phyloP scores from a whole-genome alignment of 257 asterid genomes.

The Nicotiana benthamiana region DNA sequence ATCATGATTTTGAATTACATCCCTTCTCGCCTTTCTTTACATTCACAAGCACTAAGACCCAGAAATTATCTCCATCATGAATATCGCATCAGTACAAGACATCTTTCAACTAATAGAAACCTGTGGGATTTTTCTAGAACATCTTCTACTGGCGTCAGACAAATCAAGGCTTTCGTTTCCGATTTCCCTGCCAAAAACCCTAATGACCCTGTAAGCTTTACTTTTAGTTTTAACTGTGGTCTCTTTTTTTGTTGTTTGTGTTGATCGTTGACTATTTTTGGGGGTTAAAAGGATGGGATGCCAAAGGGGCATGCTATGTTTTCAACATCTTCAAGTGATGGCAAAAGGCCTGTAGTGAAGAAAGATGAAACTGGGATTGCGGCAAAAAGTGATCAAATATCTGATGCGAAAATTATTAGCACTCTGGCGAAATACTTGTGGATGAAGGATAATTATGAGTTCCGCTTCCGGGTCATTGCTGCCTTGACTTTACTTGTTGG shows the following conservation, averaged over 20 bases:
- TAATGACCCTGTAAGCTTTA: constrained; percentile 34
- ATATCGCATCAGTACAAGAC: constrained; percentile 22
- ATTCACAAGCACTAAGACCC: neutral
- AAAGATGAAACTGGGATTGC: constrained; percentile 21
- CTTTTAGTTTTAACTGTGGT: neutral
- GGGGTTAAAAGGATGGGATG: constrained; percentile 21
- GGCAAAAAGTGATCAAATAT: constrained; percentile 25
- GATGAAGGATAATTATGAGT: constrained; percentile 88
- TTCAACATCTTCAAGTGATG: constrained; percentile 39
- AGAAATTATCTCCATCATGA: neutral
- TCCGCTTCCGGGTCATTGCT: constrained; percentile 67
- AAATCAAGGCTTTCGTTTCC: constrained; percentile 59
- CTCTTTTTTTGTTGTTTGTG: neutral
- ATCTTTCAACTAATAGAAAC: constrained; percentile 24
- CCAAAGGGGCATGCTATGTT: constrained; percentile 51
- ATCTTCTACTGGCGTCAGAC: constrained; percentile 27
- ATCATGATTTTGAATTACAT: neutral
- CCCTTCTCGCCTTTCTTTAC: constrained; percentile 1
- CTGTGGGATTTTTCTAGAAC: constrained; percentile 42
- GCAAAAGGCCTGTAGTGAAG: constrained; percentile 23
- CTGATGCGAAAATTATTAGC: constrained; percentile 48
- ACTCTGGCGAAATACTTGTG: constrained; percentile 73
- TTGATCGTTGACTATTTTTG: neutral
- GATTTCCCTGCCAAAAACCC: constrained; percentile 47
- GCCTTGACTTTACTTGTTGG: constrained; percentile 79